Base-by-base conservation (phyloP, 2,329 filamentous ascomycete genomes). In the Penicillium italicum region DNA sequence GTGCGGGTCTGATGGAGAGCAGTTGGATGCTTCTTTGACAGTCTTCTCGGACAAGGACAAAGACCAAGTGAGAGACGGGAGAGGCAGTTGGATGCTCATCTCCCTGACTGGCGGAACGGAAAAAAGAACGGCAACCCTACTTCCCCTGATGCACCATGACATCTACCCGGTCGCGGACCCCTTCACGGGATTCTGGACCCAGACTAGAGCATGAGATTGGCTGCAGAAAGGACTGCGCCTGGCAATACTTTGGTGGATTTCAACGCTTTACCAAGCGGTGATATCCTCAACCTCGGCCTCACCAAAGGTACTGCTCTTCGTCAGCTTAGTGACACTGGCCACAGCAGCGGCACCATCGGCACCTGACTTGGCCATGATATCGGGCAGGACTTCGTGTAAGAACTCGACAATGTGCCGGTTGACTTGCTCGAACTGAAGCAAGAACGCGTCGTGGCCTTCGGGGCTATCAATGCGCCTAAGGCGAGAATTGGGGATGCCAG, bases 231-330 rank as follows among this genome's bases (percentile, higher is more conserved):
- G 56, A 67, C 64, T 71, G 69, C 70, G 68, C 70, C 69, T 62
- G 51, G 43, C 41, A 44, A 52, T 31, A 53, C 41, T 55, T 38
- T 43, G 34, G n/a, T 5, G 8, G 26, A 18, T 12, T 50, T 38
- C 36, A 40, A 26, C 28, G 26, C 45, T 60, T 74, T 83, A 97
- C 92, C 92, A 97, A 22, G 91, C 91, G 33, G 91, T 96, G 65
- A 97, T 96, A 70, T 97, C 94, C 58, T 93, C 93, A 20, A 97
- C 91, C 75, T 97, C 94, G 1, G 91, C 92, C 76, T 97, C 92
- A 16, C 93, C 92, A 78, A 97, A 96, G 0, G 90, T 94, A 74
- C 91, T 96, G 53, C 84, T 91, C 79, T 96, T 96, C 18, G 84
- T 90, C 59, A 92, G 74, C 65, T 84, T 77, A 16, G 85, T 85